Conservation (phyloP, 331 rosid genomes). For the Prunus yedoensis region DNA sequence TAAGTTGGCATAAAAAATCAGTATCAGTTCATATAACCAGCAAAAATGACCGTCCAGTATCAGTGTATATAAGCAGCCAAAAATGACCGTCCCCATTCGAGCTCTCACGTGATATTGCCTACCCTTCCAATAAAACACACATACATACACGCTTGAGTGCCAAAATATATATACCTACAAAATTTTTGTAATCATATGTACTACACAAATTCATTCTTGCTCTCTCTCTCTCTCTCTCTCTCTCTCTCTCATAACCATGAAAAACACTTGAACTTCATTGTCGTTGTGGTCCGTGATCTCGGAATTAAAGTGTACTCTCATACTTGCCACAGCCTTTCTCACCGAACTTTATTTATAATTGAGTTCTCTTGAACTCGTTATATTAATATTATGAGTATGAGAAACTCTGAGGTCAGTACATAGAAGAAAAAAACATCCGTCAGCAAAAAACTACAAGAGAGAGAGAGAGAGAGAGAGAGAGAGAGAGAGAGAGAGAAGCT, state of each 20-base stretch:
- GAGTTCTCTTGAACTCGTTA: too few species aligned
- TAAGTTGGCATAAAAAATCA: not conserved
- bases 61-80: slow-evolving; percentile 4
- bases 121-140: not conserved
- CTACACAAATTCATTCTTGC: not conserved
- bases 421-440: not conserved
- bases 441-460: not conserved
- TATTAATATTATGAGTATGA: too few species aligned
- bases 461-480: too few species aligned
- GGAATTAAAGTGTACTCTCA: not conserved
- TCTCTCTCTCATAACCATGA: not conserved
- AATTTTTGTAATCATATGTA: not conserved
- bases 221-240: slow-evolving; percentile 5
- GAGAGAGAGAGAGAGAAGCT: not conserved
- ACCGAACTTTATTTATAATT: too few species aligned
- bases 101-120: not conserved
- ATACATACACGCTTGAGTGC: too few species aligned
- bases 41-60: too few species aligned
- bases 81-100: slow-evolving; percentile 4
- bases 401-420: not conserved
- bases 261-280: not conserved
- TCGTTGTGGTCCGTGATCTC: not conserved
- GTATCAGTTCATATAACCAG: not conserved
- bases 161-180: too few species aligned
- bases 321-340: not conserved